Evolutionary conservation across 2,329 filamentous ascomycete genomes (phyloP).

Genomic region (Tolypocladium ophioglossoides): DNA sequence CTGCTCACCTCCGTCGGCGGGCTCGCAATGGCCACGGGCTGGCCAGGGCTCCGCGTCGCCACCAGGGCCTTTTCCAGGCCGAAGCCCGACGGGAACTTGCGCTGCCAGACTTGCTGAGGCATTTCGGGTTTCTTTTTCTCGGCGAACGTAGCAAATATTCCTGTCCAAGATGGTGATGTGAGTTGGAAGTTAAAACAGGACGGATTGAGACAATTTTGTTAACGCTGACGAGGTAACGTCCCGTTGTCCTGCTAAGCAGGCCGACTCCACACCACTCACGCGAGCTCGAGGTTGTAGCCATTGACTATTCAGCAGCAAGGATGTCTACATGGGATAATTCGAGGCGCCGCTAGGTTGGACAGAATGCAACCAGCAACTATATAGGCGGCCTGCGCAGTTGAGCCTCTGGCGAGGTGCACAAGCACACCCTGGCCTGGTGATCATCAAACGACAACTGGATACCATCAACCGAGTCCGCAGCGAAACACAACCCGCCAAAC

Average conservation of each 20-base stretch:
- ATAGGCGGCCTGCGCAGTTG: no score
- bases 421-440: no score
- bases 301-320: not conserved
- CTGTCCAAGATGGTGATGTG: not conserved
- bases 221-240: not conserved
- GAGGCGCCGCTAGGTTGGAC: no score
- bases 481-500: not conserved
- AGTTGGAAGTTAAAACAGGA: not conserved
- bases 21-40: constrained; percentile 3
- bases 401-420: no score
- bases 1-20: constrained; percentile 7
- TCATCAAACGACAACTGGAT: not conserved
- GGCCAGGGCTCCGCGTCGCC: constrained; percentile 9
- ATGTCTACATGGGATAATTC: not conserved
- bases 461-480: no score
- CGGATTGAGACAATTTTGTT: not conserved
- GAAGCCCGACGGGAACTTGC: constrained; percentile 14
- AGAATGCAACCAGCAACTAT: no score
- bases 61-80: constrained; percentile 14
- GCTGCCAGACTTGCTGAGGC: constrained; percentile 16
- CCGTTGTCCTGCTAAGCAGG: not conserved
- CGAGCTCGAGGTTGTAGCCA: not conserved
- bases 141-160: not conserved
- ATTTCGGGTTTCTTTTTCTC: constrained; percentile 19
- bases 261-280: not conserved